Conservation (phyloP, 1,284 basidiomycete species). For the Abortiporus biennis region DNA sequence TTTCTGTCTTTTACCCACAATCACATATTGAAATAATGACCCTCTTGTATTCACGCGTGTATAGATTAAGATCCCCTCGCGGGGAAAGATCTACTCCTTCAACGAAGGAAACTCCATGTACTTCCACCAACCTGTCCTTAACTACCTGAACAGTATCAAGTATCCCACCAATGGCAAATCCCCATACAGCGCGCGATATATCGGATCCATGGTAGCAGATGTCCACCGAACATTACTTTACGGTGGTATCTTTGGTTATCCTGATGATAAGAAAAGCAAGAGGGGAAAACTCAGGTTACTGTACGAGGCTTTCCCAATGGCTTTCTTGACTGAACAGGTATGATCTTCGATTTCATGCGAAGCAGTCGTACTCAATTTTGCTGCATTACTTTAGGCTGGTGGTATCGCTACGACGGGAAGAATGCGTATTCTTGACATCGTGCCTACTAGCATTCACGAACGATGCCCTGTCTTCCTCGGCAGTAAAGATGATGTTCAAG, state of each 20-base stretch:
- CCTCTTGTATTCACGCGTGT: slow-evolving; percentile 6
- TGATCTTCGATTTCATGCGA: slow-evolving; percentile 18
- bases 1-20: slow-evolving; percentile 3
- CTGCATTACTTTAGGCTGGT: slow-evolving; percentile 62
- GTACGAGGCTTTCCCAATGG: slow-evolving; percentile 99
- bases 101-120: slow-evolving; percentile 98
- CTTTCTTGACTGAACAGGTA: slow-evolving; percentile 91
- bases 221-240: slow-evolving; percentile 96
- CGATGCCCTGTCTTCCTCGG: slow-evolving; percentile 94
- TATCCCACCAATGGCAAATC: slow-evolving; percentile 70
- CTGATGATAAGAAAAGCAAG: slow-evolving; percentile 97
- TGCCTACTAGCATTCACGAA: slow-evolving; percentile 88
- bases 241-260: slow-evolving; percentile 99
- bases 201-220: slow-evolving; percentile 99
- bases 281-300: slow-evolving; percentile 91
- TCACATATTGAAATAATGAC: neutral
- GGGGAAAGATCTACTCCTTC: slow-evolving; percentile 99
- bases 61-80: slow-evolving; percentile 86
- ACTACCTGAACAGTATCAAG: slow-evolving; percentile 96
- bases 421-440: slow-evolving; percentile 88
- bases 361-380: neutral
- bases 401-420: slow-evolving; percentile 95
- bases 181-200: slow-evolving; percentile 93
- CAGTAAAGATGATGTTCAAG: slow-evolving; percentile 90
- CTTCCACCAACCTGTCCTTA: slow-evolving; percentile 82